Evolutionary conservation across 2,329 filamentous ascomycete genomes (phyloP), one percentile per base, ranked within the genome.

Genomic region (Xylariaceae sp.): DNA sequence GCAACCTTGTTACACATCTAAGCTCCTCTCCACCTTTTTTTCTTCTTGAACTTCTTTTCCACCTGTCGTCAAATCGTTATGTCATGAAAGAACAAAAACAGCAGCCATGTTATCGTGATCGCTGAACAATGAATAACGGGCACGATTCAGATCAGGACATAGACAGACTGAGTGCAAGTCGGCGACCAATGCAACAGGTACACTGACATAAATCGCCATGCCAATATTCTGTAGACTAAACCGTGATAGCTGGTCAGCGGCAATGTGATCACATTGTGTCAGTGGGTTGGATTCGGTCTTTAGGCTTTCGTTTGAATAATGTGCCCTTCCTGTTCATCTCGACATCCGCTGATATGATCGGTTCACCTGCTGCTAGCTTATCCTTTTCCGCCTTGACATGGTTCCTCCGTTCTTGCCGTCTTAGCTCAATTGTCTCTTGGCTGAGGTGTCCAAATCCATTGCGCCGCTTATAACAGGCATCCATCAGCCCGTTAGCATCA

Each of bases 371-470:
- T 33, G 67, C 54, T 26, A 71, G 54, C 51, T 65, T 69, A 56
- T 81, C 79, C 46, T 76, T 73, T 58, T 80, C 79, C 7, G 76
- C 76, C 65, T 79, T 80, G 45, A 79, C 72, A 28, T 71, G 71
- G 34, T 82, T 79, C 45, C 88, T 83, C 46, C 90, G 82, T 69
- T 92, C 87, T 43, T 85, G 81, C 44, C 94, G 80, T 60, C 90
- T 84, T 65, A 87, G 83, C 65, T 97, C 92, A 57, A 97, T 90
- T 4, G 86, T 84, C 14, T 89, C 88, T 72, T 96, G 92, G 67
- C 87, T 92, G 16, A 97, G 79, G 67, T 92, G 88, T 6, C 87
- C 89, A 65, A 94, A 92, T 4, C 90, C 90, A 68, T 92, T 90
- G 44, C 89, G 85, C 37, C 91, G 86, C 64, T 87, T 87, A 72